These are phyloP conservation scores for Ophiostoma ips DNA, from an alignment of 2,329 filamentous ascomycete species.

Conservation along the genomic window DNA sequence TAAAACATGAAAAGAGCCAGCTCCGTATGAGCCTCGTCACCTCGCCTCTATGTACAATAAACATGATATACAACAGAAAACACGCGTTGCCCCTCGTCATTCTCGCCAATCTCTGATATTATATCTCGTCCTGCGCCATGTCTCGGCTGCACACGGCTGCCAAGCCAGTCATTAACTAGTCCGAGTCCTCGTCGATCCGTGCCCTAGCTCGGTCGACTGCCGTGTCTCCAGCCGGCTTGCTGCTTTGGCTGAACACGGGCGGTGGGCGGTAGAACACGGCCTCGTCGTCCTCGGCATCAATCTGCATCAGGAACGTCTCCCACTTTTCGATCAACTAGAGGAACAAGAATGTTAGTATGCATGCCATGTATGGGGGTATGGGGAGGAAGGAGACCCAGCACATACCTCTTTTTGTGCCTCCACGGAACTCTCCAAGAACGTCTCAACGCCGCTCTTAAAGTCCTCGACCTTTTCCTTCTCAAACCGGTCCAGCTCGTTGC, in stretches of 20 bases:
- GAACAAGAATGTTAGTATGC: conserved; percentile 16
- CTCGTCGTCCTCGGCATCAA: conserved; percentile 86
- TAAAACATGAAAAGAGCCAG: neutral
- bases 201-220: conserved; percentile 45
- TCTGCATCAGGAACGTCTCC: conserved; percentile 94
- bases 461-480: conserved; percentile 97
- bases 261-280: conserved; percentile 51
- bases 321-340: conserved; percentile 65
- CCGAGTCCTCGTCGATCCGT: conserved; percentile 45
- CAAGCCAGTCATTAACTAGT: conserved; percentile 24
- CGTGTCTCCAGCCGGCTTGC: conserved; percentile 37
- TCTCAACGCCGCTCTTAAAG: conserved; percentile 96
- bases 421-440: conserved; percentile 89
- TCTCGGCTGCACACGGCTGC: neutral
- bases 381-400: neutral
- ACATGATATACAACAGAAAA: conserved; percentile 5
- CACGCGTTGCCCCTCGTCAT: neutral
- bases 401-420: conserved; percentile 93
- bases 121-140: neutral
- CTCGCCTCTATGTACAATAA: conserved; percentile 17
- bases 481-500: conserved; percentile 79
- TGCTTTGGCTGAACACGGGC: conserved; percentile 36
- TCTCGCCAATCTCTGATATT: neutral
- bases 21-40: neutral
- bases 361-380: neutral